These are phyloP conservation scores for Miscanthus sacchariflorus DNA, from an alignment of 202 grass and related monocot species.

Conservation along the genomic window DNA sequence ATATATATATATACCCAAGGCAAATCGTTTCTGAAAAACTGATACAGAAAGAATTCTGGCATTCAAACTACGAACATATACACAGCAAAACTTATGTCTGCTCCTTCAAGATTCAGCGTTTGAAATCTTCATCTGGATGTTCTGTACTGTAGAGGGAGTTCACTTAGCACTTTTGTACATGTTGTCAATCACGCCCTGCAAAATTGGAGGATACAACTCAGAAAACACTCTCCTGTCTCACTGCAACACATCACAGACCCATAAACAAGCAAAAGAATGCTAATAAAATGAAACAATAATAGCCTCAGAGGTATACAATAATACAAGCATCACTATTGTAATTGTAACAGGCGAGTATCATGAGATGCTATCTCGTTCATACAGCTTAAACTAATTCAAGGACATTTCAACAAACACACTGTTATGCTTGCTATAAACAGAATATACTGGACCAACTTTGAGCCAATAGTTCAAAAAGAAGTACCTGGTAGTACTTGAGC, in stretches of 20 bases:
- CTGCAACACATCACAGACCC: not conserved
- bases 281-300: conserved; percentile 11
- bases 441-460: not conserved
- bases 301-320: not conserved
- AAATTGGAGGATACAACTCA: conserved; percentile 44
- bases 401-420: conserved; percentile 4
- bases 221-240: conserved; percentile 13
- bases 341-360: not conserved
- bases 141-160: conserved; percentile 11
- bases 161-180: conserved; percentile 72
- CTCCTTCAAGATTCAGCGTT: conserved; percentile 7
- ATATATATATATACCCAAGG: not conserved
- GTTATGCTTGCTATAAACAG: conserved; percentile 3
- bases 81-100: conserved; percentile 22
- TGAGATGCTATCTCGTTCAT: not conserved
- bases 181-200: conserved; percentile 63
- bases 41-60: conserved; percentile 13
- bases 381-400: conserved; percentile 31
- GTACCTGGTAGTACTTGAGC: conserved; percentile 96
- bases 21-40: not conserved
- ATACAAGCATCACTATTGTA: conserved; percentile 1
- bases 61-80: conserved; percentile 39
- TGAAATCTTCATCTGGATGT: not conserved
- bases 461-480: not conserved
- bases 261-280: conserved; percentile 24